phyloP scores from a whole-genome alignment of 2,329 filamentous ascomycete species.

The Falciphora oryzae region DNA sequence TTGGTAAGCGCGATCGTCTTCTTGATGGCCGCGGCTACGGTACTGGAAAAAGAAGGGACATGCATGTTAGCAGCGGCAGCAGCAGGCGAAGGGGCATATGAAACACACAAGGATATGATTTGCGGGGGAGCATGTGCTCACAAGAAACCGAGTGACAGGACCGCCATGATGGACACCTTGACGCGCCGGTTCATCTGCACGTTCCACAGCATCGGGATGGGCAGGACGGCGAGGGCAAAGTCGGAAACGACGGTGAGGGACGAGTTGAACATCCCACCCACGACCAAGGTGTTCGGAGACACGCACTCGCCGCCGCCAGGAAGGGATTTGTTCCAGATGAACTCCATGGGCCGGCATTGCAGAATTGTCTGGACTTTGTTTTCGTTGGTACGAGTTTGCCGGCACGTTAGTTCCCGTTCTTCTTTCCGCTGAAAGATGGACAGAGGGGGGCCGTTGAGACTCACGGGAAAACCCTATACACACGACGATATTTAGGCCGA shows the following conservation, averaged over 20 bases:
- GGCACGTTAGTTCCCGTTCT: not conserved
- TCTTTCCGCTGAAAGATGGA: slow-evolving; percentile 6
- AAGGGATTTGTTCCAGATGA: slow-evolving; percentile 40
- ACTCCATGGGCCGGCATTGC: slow-evolving; percentile 42
- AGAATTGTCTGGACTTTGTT: slow-evolving; percentile 30
- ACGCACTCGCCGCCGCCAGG: slow-evolving; percentile 24
- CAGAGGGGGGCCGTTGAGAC: too few species aligned
- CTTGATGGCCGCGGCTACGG: not conserved
- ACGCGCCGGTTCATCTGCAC: slow-evolving; percentile 41
- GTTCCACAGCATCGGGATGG: slow-evolving; percentile 44
- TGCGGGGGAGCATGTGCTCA: too few species aligned
- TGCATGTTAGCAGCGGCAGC: too few species aligned
- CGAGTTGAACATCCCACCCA: slow-evolving; percentile 37
- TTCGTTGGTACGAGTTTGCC: not conserved
- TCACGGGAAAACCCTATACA: not conserved
- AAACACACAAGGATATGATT: too few species aligned
- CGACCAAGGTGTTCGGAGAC: slow-evolving; percentile 32
- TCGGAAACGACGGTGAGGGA: slow-evolving; percentile 43
- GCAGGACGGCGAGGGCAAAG: slow-evolving; percentile 43
- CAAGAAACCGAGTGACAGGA: slow-evolving; percentile 44
- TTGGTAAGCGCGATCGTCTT: slow-evolving; percentile 1
- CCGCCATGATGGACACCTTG: slow-evolving; percentile 38
- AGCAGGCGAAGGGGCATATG: too few species aligned
- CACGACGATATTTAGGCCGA: not conserved
- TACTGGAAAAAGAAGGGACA: not conserved